Conservation (phyloP, 2,329 filamentous ascomycete genomes). For the Fusarium coffeatum region DNA sequence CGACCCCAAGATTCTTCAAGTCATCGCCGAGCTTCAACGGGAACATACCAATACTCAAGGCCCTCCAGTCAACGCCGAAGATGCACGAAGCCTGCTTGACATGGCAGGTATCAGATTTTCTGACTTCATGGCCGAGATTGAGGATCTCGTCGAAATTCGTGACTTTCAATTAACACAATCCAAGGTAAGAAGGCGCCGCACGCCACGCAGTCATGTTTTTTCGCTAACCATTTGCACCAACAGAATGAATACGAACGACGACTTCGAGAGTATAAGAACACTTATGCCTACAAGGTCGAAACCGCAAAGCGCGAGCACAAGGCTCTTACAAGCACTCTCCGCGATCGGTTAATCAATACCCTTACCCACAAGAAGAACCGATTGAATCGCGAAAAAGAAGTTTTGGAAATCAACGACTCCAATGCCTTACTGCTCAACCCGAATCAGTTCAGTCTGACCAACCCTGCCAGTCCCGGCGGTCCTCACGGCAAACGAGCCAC, state of each 20-base stretch:
- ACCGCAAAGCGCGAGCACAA: conserved; percentile 71
- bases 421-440: conserved; percentile 74
- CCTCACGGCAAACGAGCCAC: conserved; percentile 72
- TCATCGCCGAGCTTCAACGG: conserved; percentile 72
- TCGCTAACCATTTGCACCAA: conserved; percentile 29
- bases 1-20: conserved; percentile 75
- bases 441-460: conserved; percentile 74
- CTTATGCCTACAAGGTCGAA: conserved; percentile 70
- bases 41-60: conserved; percentile 62
- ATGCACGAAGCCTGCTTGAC: conserved; percentile 69
- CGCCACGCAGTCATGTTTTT: conserved; percentile 2
- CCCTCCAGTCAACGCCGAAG: conserved; percentile 54
- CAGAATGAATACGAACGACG: conserved; percentile 74
- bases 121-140: conserved; percentile 86
- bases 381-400: conserved; percentile 74
- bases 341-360: conserved; percentile 74
- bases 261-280: conserved; percentile 68
- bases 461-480: conserved; percentile 72
- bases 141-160: conserved; percentile 86
- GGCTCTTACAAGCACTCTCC: conserved; percentile 69
- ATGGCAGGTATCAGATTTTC: conserved; percentile 87
- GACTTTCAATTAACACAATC: conserved; percentile 86
- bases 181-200: conserved; percentile 69
- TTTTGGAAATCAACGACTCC: conserved; percentile 74
- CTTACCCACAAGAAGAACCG: conserved; percentile 73